These are phyloP conservation scores for Eucalyptus globulus DNA, from an alignment of 345 rosid genomes.

Conservation along the genomic window DNA sequence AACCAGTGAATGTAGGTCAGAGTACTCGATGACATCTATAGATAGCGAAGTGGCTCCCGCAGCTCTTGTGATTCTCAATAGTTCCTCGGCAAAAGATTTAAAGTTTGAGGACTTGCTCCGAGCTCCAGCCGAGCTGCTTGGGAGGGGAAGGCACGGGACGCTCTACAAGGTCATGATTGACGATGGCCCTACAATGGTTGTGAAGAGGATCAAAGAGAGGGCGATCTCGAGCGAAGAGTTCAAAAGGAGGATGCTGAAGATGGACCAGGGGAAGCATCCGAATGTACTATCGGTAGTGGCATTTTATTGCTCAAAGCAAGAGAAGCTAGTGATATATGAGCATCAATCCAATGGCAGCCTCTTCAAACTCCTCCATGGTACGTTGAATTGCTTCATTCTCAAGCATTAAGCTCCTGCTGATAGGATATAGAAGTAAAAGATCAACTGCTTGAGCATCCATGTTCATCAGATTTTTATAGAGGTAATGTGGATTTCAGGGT, in stretches of 20 bases:
- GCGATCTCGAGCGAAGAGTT: background rate
- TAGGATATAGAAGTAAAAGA: background rate
- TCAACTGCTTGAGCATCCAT: background rate
- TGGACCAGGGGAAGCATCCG: background rate
- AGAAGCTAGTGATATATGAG: conserved; percentile 4
- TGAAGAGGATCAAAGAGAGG: conserved; percentile 2
- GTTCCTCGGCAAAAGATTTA: background rate
- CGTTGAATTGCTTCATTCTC: background rate
- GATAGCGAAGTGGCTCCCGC: background rate
- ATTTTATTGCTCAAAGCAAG: conserved; percentile 1
- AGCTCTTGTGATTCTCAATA: background rate
- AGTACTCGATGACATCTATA: background rate
- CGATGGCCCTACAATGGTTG: background rate
- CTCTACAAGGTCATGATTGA: conserved; percentile 3
- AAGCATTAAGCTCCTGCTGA: background rate
- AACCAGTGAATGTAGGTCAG: background rate
- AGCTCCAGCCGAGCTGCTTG: background rate
- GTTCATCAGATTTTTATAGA: background rate
- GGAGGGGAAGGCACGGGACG: background rate
- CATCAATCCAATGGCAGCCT: conserved; percentile 9
- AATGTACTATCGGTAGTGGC: background rate
- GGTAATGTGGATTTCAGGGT: background rate
- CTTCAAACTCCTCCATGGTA: conserved; percentile 6
- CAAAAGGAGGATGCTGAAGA: conserved; percentile 1
- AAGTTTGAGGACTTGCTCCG: background rate